Evolutionary conservation across 1,139 yeast species (phyloP), one percentile per base, ranked within the genome.

Genomic region (Diutina siamensis): DNA sequence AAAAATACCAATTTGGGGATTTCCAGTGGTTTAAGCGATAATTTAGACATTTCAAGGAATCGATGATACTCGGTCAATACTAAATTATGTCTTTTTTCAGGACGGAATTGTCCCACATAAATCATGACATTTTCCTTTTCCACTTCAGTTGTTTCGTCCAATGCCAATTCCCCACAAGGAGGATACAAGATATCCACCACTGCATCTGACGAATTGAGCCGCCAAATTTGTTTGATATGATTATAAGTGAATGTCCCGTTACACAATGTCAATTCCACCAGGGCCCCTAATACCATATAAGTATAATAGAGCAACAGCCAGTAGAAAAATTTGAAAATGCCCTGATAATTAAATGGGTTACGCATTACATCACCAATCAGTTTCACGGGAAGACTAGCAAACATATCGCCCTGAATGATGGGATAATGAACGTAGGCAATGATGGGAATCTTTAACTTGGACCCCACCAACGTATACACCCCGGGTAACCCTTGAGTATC

Each of bases 401-500:
- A 64, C 98, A 94, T 94, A 53, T 92, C 97, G 38, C 68, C 64
- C 45, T 95, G 94, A 44, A 94, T 80, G 13, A 89, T 78, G 1
- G 99, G 99, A 63, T 86, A 94, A 65, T 94, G 98, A 19, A 88
- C 88, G 57, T 94, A 94, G 1, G 96, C 78, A 28, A 84, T 65
- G 31, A 92, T 73, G 1, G 98, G 98, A 28, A 87, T 67, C 50
- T 74, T 71, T 41, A 84, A 67, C 38, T 77, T 57, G 53, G 65
- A 57, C 19, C 71, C 62, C 0, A 85, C 76, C 38, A 58, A 55
- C 19, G 15, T 21, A 59, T 88, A 88, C 31, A 83, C 68, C 48
- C 92, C 92, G 1, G 98, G 97, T 49, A 86, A 78, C 0, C 98
- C 98, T 73, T 87, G 83, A 1, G 98, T 89, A 57, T 94, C 98